A percentile compares a stretch with the other conserved stretches of the same genome.
phyloP scores from a whole-genome alignment of 139 green algal species.

The Pycnococcus provasolii region DNA sequence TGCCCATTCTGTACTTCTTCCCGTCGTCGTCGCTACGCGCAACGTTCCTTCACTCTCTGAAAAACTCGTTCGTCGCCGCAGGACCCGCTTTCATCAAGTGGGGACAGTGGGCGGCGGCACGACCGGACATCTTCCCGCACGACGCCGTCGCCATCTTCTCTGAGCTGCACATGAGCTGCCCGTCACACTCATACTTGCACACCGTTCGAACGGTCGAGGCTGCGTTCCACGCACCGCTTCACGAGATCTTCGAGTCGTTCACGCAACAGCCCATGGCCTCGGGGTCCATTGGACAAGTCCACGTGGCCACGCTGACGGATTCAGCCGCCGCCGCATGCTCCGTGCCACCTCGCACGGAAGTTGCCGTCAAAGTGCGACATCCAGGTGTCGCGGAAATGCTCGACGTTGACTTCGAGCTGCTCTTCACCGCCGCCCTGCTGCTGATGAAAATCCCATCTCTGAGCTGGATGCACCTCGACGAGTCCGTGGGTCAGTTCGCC shows the following conservation, averaged over 20 bases:
- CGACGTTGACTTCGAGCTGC: conserved; percentile 69
- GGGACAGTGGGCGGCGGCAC: conserved; percentile 87
- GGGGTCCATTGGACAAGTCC: conserved; percentile 87
- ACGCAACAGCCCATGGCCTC: conserved; percentile 66
- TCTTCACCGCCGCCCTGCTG: conserved; percentile 48
- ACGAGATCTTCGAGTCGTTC: conserved; percentile 70
- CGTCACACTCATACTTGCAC: conserved; percentile 31
- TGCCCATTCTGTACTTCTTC: too few relatives aligned
- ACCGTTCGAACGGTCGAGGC: conserved; percentile 45
- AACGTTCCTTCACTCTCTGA: neutral
- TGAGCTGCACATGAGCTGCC: neutral
- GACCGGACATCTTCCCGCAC: conserved; percentile 81
- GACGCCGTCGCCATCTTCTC: conserved; percentile 6
- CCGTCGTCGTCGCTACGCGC: too few relatives aligned
- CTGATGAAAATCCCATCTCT: conserved; percentile 42
- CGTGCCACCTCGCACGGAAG: too few relatives aligned
- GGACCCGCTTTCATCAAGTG: conserved; percentile 90
- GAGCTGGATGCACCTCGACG: conserved; percentile 62
- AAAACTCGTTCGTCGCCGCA: conserved; percentile 24
- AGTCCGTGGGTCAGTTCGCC: conserved; percentile 81
- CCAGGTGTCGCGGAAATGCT: neutral
- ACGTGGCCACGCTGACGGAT: conserved; percentile 37
- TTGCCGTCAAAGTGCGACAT: too few relatives aligned
- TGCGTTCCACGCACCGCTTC: conserved; percentile 54
- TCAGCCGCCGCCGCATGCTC: too few relatives aligned